Percentiles rank a stretch among this genome's conserved stretches.
Evolutionary conservation across 2,329 filamentous ascomycete genomes (phyloP).

Genomic region (Calonectria pseudoreteaudii): DNA sequence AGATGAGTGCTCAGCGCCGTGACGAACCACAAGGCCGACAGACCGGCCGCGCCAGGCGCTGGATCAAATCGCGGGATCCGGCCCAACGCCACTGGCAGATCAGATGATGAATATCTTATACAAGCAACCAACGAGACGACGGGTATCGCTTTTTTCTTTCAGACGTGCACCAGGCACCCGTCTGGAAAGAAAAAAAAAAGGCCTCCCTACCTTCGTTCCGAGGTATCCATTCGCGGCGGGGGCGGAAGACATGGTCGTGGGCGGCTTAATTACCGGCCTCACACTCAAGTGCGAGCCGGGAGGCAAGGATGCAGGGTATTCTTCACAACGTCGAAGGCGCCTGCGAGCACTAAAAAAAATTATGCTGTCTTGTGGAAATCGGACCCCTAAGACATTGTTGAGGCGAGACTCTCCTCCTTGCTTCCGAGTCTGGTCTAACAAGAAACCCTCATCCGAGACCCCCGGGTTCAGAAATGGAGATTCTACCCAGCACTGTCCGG

Average conservation of each 20-base stretch:
- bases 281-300: neutral
- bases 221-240: neutral
- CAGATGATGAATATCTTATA: conserved; percentile 2
- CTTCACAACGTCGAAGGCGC: neutral
- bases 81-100: conserved; percentile 3
- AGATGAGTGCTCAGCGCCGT: neutral
- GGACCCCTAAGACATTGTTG: neutral
- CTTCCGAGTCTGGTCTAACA: neutral
- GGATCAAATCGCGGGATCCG: neutral
- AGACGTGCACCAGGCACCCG: neutral
- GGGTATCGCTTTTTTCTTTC: neutral
- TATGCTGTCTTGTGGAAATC: neutral
- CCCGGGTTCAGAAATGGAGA: neutral
- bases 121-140: neutral
- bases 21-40: neutral
- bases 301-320: neutral
- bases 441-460: neutral
- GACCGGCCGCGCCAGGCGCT: neutral
- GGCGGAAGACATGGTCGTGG: conserved; percentile 2
- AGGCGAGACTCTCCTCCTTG: neutral
- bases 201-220: neutral
- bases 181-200: neutral
- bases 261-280: conserved; percentile 20
- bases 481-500: neutral
- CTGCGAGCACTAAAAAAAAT: conserved; percentile 9